phyloP scores from a whole-genome alignment of 805 yeast genomes.

The Hanseniaspora pseudoguilliermondii region DNA sequence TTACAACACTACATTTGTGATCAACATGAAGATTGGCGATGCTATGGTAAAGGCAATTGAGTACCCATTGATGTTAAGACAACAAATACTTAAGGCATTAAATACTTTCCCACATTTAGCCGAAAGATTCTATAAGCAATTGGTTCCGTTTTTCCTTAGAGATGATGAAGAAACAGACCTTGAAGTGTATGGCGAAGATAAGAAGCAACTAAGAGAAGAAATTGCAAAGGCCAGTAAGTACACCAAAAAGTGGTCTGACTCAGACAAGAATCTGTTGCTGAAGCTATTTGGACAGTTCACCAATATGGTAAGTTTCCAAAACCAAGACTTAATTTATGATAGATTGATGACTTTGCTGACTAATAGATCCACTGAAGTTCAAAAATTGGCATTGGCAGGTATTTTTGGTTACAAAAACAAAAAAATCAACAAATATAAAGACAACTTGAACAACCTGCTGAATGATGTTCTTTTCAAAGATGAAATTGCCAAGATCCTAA shows the following conservation, averaged over 20 bases:
- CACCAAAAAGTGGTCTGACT: slow-evolving; percentile 32
- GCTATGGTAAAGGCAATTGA: slow-evolving; percentile 24
- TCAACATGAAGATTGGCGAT: slow-evolving; percentile 4
- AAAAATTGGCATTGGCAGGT: slow-evolving; percentile 59
- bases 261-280: slow-evolving; percentile 47
- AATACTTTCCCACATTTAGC: slow-evolving; percentile 50
- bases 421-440: slow-evolving; percentile 52
- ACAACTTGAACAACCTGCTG: slow-evolving; percentile 56
- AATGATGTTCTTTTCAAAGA: slow-evolving; percentile 80
- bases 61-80: slow-evolving; percentile 38
- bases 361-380: slow-evolving; percentile 48
- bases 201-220: slow-evolving; percentile 3
- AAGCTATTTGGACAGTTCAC: slow-evolving; percentile 53
- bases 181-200: slow-evolving; percentile 12
- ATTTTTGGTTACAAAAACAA: slow-evolving; percentile 52
- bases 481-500: slow-evolving; percentile 56
- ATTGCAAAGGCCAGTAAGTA: slow-evolving; percentile 8
- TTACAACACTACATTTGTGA: neutral
- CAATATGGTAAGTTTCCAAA: slow-evolving; percentile 43
- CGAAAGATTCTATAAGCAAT: slow-evolving; percentile 44
- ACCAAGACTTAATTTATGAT: slow-evolving; percentile 40
- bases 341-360: slow-evolving; percentile 47
- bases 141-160: slow-evolving; percentile 48
- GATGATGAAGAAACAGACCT: slow-evolving; percentile 18
- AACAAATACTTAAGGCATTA: slow-evolving; percentile 47